Evolutionary conservation across 148 eudicot genomes (phyloP), one percentile per base, ranked within the genome.

Genomic region (Rhododendron henanense): DNA sequence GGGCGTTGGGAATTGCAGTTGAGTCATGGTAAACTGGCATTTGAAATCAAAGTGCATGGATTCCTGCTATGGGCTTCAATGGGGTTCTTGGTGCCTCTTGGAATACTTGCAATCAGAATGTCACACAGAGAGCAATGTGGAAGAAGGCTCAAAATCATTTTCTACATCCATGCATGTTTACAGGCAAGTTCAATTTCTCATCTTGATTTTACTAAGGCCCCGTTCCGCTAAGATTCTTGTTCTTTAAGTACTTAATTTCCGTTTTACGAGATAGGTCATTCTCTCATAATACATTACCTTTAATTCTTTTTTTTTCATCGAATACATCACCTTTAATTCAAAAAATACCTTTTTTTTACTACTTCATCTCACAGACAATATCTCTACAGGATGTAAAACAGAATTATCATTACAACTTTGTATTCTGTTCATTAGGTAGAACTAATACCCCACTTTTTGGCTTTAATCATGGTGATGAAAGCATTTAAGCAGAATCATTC

Each of bases 11-110:
- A 82, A 79, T 55, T 47, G 65, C 39, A 87, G 88, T 39, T 93
- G 84, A 92, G 87, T 81, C 85, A 87, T 55, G 61, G 4, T 15
- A 85, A 90, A 83, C 84, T 86, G 85, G 88, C 69, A 76, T 92
- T 74, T 87, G 92, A 95, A 78, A 90, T 95, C 71, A 86, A 81
- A 81, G 73, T 96, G 37, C 99, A 96, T 88, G 99, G 96, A 59
- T 78, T 95, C 63, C 88, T 96, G 33, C 86, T 92, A 55, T 96
- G 99, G 99, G 95, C 96, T 86, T 94, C 99, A 9, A 83, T 93
- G 89, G 99, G 98, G 25, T 91, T 96, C 67, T 90, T 96, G 79
- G 87, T 90, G 94, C 99, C 99, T 15, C 45, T 93, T 23, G 96
- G 95, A 50, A 89, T 93, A 78, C 87, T 96, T 25, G 85, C 91